phyloP scores from a whole-genome alignment of 1,139 yeast genomes.

The Schwanniomyces etchellsii region DNA sequence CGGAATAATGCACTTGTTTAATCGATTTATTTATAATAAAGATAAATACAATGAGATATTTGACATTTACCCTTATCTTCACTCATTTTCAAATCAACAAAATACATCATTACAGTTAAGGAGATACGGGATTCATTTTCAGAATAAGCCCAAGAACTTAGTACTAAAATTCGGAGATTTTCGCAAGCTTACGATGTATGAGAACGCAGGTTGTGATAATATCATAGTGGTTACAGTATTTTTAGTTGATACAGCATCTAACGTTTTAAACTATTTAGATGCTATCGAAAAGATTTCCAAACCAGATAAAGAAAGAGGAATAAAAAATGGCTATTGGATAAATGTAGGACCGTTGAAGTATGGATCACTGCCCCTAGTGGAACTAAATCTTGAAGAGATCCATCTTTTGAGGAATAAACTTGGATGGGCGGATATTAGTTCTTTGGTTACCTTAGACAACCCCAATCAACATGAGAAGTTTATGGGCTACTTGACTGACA shows the following conservation, averaged over 20 bases:
- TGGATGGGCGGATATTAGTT: conserved; percentile 60
- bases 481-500: conserved; percentile 56
- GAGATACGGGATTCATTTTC: conserved; percentile 29
- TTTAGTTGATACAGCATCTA: conserved; percentile 85
- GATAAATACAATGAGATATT: conserved; percentile 7
- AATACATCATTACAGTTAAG: conserved; percentile 50
- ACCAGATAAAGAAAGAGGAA: conserved; percentile 22
- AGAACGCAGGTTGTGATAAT: conserved; percentile 28
- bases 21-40: conserved; percentile 43
- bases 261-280: conserved; percentile 64
- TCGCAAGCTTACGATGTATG: conserved; percentile 36
- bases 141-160: conserved; percentile 41
- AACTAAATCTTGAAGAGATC: conserved; percentile 62
- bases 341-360: conserved; percentile 84
- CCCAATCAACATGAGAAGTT: conserved; percentile 24
- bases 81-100: conserved; percentile 66
- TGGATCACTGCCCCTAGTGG: conserved; percentile 80
- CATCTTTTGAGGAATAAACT: conserved; percentile 37
- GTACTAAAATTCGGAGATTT: conserved; percentile 59
- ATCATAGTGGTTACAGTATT: conserved; percentile 64
- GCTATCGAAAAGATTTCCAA: conserved; percentile 44
- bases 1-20: conserved; percentile 60
- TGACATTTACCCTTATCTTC: conserved; percentile 59
- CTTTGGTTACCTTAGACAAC: conserved; percentile 27
- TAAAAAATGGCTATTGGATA: conserved; percentile 61